Evolutionary conservation across 2,329 filamentous ascomycete species (phyloP).

Genomic region (Dendryphion nanum): DNA sequence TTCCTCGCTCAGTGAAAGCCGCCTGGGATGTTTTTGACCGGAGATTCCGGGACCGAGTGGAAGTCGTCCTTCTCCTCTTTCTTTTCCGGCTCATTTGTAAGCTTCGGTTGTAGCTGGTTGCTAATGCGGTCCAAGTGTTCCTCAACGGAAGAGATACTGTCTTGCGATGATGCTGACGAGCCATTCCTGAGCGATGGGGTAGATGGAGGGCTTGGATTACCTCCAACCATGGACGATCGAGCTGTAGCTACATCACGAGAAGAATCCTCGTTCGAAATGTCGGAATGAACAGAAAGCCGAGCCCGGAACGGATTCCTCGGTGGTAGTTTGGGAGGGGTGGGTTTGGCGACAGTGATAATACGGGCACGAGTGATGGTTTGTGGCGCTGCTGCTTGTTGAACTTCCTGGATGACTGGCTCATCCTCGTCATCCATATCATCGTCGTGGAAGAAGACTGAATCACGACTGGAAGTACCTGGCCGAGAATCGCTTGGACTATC

Average conservation of each 20-base stretch:
- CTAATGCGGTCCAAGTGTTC: conserved; percentile 31
- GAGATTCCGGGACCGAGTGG: conserved; percentile 41
- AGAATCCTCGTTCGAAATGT: conserved; percentile 19
- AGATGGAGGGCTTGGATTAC: conserved; percentile 27
- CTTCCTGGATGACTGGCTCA: conserved; percentile 68
- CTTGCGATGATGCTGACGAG: conserved; percentile 31
- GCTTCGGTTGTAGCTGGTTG: conserved; percentile 25
- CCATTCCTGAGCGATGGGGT: conserved; percentile 35
- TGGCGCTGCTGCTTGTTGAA: conserved; percentile 62
- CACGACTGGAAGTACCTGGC: conserved; percentile 29
- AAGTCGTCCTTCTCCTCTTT: conserved; percentile 40
- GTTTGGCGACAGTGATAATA: conserved; percentile 81
- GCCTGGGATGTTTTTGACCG: conserved; percentile 30
- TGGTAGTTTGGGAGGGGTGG: conserved; percentile 74
- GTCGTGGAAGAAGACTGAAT: conserved; percentile 26
- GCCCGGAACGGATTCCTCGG: conserved; percentile 66
- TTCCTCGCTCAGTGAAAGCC: no score
- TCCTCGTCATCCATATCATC: conserved; percentile 54
- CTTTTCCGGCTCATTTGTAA: conserved; percentile 14
- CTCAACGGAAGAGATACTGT: conserved; percentile 27
- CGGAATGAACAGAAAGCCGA: conserved; percentile 34
- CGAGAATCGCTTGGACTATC: conserved; percentile 16
- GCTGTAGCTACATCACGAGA: conserved; percentile 17
- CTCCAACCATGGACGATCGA: conserved; percentile 19
- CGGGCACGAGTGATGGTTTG: conserved; percentile 73